phyloP scores from a whole-genome alignment of 208 protist species.

The Leishmania braziliensis region DNA sequence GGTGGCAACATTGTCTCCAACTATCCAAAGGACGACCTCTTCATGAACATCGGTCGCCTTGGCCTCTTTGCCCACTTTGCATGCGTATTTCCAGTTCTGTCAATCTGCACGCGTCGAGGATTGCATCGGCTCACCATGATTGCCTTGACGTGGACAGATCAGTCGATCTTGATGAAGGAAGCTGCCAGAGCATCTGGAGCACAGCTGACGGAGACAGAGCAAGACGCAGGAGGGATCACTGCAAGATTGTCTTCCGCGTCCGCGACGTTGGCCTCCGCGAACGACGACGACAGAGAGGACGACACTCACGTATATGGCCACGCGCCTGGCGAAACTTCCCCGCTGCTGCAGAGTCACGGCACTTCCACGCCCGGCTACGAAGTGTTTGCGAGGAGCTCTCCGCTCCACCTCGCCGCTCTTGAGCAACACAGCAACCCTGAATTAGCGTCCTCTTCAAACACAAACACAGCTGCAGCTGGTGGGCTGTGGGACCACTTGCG shows the following conservation, averaged over 20 bases:
- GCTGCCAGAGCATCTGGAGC: slow-evolving; percentile 15
- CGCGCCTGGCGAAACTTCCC: slow-evolving; percentile 17
- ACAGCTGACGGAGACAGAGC: background rate
- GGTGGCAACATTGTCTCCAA: slow-evolving; percentile 77
- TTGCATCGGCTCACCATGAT: slow-evolving; percentile 69
- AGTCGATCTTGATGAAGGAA: slow-evolving; percentile 38
- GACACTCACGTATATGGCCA: background rate
- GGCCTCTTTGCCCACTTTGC: slow-evolving; percentile 85
- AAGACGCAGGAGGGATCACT: background rate
- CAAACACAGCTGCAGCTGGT: background rate
- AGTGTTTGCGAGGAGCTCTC: slow-evolving; percentile 14
- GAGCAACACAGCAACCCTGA: background rate
- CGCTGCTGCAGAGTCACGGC: slow-evolving; percentile 11
- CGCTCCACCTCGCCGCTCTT: background rate
- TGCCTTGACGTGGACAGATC: slow-evolving; percentile 46
- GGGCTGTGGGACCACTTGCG: too few relatives aligned
- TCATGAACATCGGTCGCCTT: slow-evolving; percentile 73
- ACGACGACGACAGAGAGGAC: background rate
- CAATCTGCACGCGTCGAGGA: slow-evolving; percentile 66
- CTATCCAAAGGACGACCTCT: slow-evolving; percentile 53
- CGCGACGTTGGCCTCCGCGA: background rate
- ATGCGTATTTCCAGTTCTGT: slow-evolving; percentile 82
- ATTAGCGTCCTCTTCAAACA: background rate
- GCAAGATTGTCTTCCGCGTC: background rate
- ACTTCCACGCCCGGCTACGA: slow-evolving; percentile 15